Percentiles rank a stretch among this genome's conserved stretches.
Conservation (phyloP, 2,329 filamentous ascomycete species). For the Arthrobotrys iridis region DNA sequence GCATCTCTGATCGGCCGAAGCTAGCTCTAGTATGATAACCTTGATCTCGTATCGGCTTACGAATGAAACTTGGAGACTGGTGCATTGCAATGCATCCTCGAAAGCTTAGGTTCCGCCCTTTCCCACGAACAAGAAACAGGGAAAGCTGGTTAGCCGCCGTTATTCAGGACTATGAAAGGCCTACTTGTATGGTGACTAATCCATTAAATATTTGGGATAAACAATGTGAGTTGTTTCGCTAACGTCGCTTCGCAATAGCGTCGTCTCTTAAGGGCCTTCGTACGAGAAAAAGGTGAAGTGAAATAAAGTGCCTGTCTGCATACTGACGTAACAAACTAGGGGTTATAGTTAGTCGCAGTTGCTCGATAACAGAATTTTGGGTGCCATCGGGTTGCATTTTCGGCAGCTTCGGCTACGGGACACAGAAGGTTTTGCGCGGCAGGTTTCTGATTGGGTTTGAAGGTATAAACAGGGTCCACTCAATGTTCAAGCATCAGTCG, state of each 20-base stretch:
- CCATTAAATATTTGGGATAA: neutral
- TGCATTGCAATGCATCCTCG: slow-evolving; percentile 25
- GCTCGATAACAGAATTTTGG: neutral
- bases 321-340: slow-evolving; percentile 22
- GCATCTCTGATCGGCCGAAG: too few relatives aligned
- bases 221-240: neutral
- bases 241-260: slow-evolving; percentile 32
- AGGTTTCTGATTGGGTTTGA: neutral
- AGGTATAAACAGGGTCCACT: neutral
- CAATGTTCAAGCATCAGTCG: slow-evolving; percentile 21
- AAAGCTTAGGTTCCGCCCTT: slow-evolving; percentile 29
- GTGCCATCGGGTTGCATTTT: slow-evolving; percentile 6
- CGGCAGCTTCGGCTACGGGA: slow-evolving; percentile 11
- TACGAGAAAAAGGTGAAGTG: slow-evolving; percentile 24
- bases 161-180: neutral
- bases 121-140: neutral
- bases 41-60: slow-evolving; percentile 4
- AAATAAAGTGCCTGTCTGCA: neutral
- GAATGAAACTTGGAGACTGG: slow-evolving; percentile 2
- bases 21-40: neutral
- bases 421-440: neutral
- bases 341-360: too few relatives aligned
- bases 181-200: slow-evolving; percentile 35
- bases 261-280: neutral
- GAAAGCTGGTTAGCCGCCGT: neutral